These are phyloP conservation scores for Microthyrium microscopicum DNA, from an alignment of 2,329 filamentous ascomycete genomes.

Conservation along the genomic window DNA sequence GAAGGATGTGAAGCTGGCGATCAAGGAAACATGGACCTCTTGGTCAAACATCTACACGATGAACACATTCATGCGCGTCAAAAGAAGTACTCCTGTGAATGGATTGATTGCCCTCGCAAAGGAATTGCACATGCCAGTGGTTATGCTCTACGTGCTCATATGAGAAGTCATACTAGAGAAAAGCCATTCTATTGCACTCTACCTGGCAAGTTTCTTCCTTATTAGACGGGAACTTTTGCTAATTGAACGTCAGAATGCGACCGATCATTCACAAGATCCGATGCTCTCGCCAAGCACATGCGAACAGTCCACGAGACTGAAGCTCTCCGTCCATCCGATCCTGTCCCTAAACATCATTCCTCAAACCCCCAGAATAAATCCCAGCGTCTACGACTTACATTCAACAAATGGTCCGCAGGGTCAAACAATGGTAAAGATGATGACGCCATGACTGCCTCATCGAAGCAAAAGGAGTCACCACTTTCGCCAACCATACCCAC, in stretches of 20 bases:
- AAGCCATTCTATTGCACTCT: conserved; percentile 96
- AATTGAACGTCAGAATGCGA: conserved; percentile 58
- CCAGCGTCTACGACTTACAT: conserved; percentile 27
- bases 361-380: conserved; percentile 28
- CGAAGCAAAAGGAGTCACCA: conserved; percentile 14
- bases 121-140: conserved; percentile 85
- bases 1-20: conserved; percentile 32
- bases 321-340: conserved; percentile 59
- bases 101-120: conserved; percentile 77
- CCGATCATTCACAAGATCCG: conserved; percentile 85
- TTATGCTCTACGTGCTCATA: conserved; percentile 90
- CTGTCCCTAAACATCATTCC: conserved; percentile 48
- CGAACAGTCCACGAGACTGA: conserved; percentile 96
- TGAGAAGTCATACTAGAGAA: conserved; percentile 94
- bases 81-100: conserved; percentile 98
- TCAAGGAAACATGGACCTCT: conserved; percentile 32
- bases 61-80: conserved; percentile 86
- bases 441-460: conserved; percentile 20
- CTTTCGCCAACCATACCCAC: conserved; percentile 1
- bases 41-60: conserved; percentile 48
- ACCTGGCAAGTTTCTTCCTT: conserved; percentile 46
- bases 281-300: conserved; percentile 96
- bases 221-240: not conserved
- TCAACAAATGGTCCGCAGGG: conserved; percentile 18
- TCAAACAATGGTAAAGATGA: conserved; percentile 12